phyloP scores from a whole-genome alignment of 2,329 filamentous ascomycete species.

The Colletotrichum sublineola region DNA sequence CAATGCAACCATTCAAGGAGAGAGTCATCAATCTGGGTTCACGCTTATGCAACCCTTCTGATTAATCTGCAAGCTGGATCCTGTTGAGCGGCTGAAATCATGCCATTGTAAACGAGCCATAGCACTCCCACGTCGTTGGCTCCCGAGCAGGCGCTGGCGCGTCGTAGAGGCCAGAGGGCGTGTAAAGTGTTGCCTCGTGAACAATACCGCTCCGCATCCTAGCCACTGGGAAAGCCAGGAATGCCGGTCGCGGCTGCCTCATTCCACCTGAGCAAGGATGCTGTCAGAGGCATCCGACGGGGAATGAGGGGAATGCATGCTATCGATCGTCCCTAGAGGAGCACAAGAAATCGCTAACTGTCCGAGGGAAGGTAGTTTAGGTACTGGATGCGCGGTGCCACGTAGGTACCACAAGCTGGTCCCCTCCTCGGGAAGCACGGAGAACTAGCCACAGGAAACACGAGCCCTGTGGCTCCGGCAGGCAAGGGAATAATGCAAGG shows the following conservation, averaged over 20 bases:
- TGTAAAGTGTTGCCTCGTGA: conserved; percentile 34
- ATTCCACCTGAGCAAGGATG: conserved; percentile 38
- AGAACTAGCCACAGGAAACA: conserved; percentile 29
- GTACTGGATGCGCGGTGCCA: conserved; percentile 10
- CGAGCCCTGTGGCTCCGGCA: conserved; percentile 27
- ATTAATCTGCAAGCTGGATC: conserved; percentile 16
- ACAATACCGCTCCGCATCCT: conserved; percentile 33
- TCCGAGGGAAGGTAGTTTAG: neutral
- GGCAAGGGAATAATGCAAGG: conserved; percentile 15
- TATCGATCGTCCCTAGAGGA: conserved; percentile 15
- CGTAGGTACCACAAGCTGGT: conserved; percentile 12
- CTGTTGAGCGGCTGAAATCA: conserved; percentile 39
- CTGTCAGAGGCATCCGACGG: conserved; percentile 34
- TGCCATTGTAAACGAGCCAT: conserved; percentile 23
- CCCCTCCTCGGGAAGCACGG: conserved; percentile 26
- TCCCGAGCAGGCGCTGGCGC: conserved; percentile 22
- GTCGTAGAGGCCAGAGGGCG: conserved; percentile 7
- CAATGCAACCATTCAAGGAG: conserved; percentile 26
- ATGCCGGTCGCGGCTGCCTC: conserved; percentile 35
- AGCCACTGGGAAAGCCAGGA: conserved; percentile 24
- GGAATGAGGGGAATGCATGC: neutral
- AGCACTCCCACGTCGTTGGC: neutral
- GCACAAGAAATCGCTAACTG: conserved; percentile 5
- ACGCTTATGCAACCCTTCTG: conserved; percentile 30
- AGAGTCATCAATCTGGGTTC: conserved; percentile 13